These are phyloP conservation scores for Alternaria sp. DNA, from an alignment of 2,329 filamentous ascomycete genomes.

Conservation along the genomic window DNA sequence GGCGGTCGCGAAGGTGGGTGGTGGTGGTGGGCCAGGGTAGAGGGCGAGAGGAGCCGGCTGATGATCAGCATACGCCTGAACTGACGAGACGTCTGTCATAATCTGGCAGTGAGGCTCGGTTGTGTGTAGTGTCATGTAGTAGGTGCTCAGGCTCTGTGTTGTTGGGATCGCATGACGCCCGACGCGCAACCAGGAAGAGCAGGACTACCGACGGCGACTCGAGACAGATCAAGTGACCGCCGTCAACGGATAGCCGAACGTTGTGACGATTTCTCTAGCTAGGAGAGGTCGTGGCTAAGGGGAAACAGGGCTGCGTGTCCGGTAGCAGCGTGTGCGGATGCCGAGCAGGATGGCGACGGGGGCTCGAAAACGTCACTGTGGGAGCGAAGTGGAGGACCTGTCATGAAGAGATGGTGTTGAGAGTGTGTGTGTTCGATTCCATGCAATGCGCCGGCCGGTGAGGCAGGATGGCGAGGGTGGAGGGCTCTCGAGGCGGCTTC, in stretches of 20 bases:
- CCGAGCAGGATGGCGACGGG: constrained; percentile 30
- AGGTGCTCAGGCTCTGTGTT: constrained; percentile 50
- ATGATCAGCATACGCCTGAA: constrained; percentile 55
- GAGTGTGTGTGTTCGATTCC: constrained; percentile 23
- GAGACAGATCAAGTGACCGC: constrained; percentile 37
- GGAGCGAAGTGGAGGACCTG: constrained; percentile 24
- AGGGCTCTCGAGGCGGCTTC: constrained; percentile 35
- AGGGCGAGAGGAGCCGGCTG: constrained; percentile 52
- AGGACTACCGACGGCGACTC: constrained; percentile 36
- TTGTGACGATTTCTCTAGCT: constrained; percentile 19
- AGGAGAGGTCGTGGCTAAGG: constrained; percentile 26
- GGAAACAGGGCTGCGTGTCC: constrained; percentile 41
- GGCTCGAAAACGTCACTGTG: constrained; percentile 32
- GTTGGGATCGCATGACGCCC: constrained; percentile 55
- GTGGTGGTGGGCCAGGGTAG: constrained; percentile 39
- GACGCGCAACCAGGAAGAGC: constrained; percentile 45
- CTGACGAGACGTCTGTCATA: constrained; percentile 56
- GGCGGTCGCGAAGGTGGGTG: constrained; percentile 49
- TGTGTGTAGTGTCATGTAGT: constrained; percentile 35
- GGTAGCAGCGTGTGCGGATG: constrained; percentile 34
- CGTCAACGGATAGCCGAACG: constrained; percentile 27
- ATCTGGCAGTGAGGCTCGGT: constrained; percentile 45
- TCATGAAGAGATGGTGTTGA: constrained; percentile 32
- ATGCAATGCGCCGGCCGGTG: constrained; percentile 39
- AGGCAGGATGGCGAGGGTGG: constrained; percentile 32